Conservation (phyloP, 306 rosid species). For the Luffa acutangula region DNA sequence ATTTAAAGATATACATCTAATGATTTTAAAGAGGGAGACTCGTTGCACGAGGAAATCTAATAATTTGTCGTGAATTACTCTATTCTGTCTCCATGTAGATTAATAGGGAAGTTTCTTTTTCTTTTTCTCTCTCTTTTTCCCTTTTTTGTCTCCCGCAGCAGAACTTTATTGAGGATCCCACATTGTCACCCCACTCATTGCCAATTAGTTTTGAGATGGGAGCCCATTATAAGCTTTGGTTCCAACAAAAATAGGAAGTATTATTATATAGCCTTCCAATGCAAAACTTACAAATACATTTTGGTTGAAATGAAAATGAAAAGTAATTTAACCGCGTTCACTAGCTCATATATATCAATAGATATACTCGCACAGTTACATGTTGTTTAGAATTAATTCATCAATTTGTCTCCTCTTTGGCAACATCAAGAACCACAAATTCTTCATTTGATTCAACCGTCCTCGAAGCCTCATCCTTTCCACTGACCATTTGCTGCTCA, state of each 20-base stretch:
- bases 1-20: no score
- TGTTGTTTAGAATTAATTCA: background rate
- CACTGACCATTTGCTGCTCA: slow-evolving; percentile 4
- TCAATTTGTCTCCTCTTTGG: background rate
- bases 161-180: no score
- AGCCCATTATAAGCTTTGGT: no score
- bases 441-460: background rate
- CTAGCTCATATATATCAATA: background rate
- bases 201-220: no score
- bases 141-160: background rate
- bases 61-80: no score
- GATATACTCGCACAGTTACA: background rate
- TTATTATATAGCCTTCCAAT: background rate
- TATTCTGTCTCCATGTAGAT: no score
- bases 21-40: no score
- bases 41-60: no score
- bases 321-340: background rate
- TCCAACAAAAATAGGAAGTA: background rate
- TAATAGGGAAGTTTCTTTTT: no score
- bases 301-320: background rate
- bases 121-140: no score
- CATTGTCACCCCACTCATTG: no score
- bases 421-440: background rate
- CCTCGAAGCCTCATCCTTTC: background rate
- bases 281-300: background rate